A percentile compares a stretch with the other conserved stretches of the same genome.
These are phyloP conservation scores for Spathaspora boniae DNA, from an alignment of 805 yeast species.

Conservation along the genomic window DNA sequence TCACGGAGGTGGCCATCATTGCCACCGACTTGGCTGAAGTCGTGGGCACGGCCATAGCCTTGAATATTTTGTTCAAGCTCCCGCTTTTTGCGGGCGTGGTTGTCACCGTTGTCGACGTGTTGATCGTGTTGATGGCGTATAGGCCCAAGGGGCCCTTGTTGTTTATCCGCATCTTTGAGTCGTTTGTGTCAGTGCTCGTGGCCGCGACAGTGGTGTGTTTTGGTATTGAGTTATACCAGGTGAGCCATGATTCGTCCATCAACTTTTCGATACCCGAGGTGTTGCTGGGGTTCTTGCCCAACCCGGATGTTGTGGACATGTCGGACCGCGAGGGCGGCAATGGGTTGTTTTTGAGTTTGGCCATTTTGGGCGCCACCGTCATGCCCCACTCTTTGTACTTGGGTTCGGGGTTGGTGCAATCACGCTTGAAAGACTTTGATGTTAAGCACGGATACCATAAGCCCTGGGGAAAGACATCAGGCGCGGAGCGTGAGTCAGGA, in stretches of 20 bases:
- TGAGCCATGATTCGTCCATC: conserved; percentile 48
- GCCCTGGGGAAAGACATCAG: conserved; percentile 12
- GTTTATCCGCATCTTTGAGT: conserved; percentile 76
- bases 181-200: conserved; percentile 73
- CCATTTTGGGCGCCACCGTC: conserved; percentile 45
- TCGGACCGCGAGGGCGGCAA: conserved; percentile 46
- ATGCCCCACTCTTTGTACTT: conserved; percentile 46
- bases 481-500: too few species aligned
- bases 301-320: conserved; percentile 36
- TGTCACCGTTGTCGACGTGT: conserved; percentile 80
- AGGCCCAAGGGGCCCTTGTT: conserved; percentile 78
- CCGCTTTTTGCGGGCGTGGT: conserved; percentile 84
- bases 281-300: conserved; percentile 43
- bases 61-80: conserved; percentile 74
- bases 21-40: conserved; percentile 98
- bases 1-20: conserved; percentile 87
- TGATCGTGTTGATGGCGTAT: conserved; percentile 83
- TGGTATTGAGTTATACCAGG: conserved; percentile 69
- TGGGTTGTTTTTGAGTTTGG: conserved; percentile 43
- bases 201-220: conserved; percentile 83
- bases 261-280: conserved; percentile 49
- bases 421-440: conserved; percentile 42
- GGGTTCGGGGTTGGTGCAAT: conserved; percentile 43
- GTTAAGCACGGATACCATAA: conserved; percentile 28
- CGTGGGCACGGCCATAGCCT: conserved; percentile 94